Evolutionary conservation across 257 asterid species (phyloP).

Genomic region (Solanum lycopersicoides): DNA sequence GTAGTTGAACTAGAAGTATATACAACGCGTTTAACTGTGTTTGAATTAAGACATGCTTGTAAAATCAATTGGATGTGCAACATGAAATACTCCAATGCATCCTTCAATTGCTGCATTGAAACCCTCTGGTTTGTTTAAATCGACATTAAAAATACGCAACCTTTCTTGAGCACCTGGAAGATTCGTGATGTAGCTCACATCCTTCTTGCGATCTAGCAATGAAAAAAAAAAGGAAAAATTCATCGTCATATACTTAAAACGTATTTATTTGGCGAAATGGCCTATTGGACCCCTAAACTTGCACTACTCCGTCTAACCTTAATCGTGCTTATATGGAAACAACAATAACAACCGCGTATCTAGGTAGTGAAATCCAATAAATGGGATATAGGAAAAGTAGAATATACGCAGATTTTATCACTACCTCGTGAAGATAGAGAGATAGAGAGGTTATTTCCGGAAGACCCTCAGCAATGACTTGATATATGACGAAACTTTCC

Average conservation of each 20-base stretch:
- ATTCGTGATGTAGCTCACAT: slow-evolving; percentile 39
- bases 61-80: slow-evolving; percentile 58
- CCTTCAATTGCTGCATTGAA: slow-evolving; percentile 43
- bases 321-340: too few relatives aligned
- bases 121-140: slow-evolving; percentile 32
- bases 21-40: slow-evolving; percentile 37
- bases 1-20: slow-evolving; percentile 40
- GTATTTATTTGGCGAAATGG: not conserved
- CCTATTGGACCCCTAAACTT: not conserved
- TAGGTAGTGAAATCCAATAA: too few relatives aligned
- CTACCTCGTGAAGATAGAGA: too few relatives aligned
- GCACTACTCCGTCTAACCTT: not conserved
- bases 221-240: too few relatives aligned
- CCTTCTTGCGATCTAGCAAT: slow-evolving; percentile 18
- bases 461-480: too few relatives aligned
- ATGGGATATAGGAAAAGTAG: too few relatives aligned
- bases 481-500: too few relatives aligned
- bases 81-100: slow-evolving; percentile 62
- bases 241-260: too few relatives aligned
- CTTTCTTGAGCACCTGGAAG: slow-evolving; percentile 45
- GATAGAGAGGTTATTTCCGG: too few relatives aligned
- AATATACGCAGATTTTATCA: too few relatives aligned
- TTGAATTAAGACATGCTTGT: slow-evolving; percentile 28
- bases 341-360: too few relatives aligned
- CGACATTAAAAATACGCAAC: slow-evolving; percentile 37